phyloP scores from a whole-genome alignment of 257 asterid species.

The Solanum bukasovii region DNA sequence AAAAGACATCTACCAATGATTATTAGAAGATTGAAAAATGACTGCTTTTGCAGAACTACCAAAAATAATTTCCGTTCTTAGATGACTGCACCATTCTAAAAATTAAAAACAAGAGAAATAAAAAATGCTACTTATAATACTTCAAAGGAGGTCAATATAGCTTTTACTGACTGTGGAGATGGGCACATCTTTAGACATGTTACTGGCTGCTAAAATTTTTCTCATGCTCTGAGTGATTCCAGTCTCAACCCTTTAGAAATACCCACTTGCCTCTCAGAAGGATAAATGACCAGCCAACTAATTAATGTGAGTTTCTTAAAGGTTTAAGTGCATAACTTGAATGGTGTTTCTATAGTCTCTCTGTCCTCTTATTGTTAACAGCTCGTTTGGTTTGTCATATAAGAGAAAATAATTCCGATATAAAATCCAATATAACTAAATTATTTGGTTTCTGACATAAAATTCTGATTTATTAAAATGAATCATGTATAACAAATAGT shows the following conservation, averaged over 20 bases:
- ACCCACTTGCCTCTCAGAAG: not conserved
- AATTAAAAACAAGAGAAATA: not conserved
- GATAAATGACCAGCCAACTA: not conserved
- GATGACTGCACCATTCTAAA: not conserved
- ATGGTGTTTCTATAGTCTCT: not conserved
- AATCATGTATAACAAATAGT: not conserved
- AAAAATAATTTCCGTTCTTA: not conserved
- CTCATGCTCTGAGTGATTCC: not conserved
- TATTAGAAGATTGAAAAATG: not conserved
- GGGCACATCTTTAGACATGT: not conserved
- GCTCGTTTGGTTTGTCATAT: not conserved
- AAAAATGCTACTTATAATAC: not conserved
- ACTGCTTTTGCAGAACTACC: not conserved
- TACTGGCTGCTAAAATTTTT: not conserved
- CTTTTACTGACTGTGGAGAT: not conserved
- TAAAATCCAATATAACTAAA: not conserved
- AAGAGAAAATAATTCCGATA: not conserved
- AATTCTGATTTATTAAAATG: not conserved
- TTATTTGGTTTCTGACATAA: not conserved
- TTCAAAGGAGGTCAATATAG: not conserved
- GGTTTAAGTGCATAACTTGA: not conserved
- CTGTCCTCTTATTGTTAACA: not conserved
- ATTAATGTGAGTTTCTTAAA: not conserved
- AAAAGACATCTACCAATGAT: not conserved
- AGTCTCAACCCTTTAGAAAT: not conserved